These are phyloP conservation scores for Botryotinia calthae DNA, from an alignment of 2,329 filamentous ascomycete species.

Conservation along the genomic window DNA sequence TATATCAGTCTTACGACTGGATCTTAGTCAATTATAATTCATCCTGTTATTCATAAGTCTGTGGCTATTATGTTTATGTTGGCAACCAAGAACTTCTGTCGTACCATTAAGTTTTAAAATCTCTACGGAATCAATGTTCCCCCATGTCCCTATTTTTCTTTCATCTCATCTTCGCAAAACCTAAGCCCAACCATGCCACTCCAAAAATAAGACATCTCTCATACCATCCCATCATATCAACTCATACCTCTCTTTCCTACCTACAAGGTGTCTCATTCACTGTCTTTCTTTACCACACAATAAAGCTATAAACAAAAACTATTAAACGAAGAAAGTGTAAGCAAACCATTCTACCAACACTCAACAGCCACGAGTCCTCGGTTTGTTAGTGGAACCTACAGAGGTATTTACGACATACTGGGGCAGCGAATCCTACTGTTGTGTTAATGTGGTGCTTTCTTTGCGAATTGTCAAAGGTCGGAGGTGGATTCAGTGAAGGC, in stretches of 20 bases:
- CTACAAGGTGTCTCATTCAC: not conserved
- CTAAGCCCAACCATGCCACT: not conserved
- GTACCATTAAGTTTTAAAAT: not conserved
- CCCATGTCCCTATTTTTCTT: not conserved
- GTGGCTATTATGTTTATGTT: not conserved
- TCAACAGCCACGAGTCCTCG: not conserved
- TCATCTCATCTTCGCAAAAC: not conserved
- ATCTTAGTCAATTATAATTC: not conserved
- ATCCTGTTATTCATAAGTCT: not conserved
- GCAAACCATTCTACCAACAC: not conserved
- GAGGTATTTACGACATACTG: no score
- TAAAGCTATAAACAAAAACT: not conserved
- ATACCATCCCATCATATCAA: not conserved
- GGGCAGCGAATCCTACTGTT: no score
- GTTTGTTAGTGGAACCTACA: not conserved
- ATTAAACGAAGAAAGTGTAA: not conserved
- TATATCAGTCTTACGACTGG: not conserved
- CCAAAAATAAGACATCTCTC: not conserved
- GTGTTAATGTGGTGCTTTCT: not conserved
- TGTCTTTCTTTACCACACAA: not conserved
- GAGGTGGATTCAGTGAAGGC: not conserved
- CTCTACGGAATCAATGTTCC: not conserved
- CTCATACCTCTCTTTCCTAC: not conserved
- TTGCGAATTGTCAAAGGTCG: not conserved
- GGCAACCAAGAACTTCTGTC: not conserved